Conservation (phyloP, 768 basidiomycete genomes). For the Tricholoma hemisulphureum region DNA sequence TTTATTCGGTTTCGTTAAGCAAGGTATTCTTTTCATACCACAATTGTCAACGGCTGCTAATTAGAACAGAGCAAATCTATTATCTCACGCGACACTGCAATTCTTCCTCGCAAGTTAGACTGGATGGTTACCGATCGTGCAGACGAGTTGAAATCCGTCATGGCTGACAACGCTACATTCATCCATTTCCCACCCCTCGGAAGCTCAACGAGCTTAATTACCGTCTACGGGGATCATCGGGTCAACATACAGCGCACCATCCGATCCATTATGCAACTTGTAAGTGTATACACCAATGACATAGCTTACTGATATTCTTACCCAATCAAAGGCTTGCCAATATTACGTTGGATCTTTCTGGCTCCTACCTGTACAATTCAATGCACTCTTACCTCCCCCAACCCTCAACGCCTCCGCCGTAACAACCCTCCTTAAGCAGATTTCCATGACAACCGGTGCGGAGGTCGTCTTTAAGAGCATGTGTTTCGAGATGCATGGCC, state of each 20-base stretch:
- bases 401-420: conserved; percentile 82
- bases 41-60: conserved; percentile 5
- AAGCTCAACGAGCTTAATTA: conserved; percentile 88
- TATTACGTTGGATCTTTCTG: conserved; percentile 97
- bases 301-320: background rate
- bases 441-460: conserved; percentile 83
- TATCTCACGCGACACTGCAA: conserved; percentile 89
- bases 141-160: conserved; percentile 87
- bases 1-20: conserved; percentile 80
- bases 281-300: conserved; percentile 40
- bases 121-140: conserved; percentile 98
- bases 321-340: conserved; percentile 72
- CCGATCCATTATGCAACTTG: conserved; percentile 90
- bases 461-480: conserved; percentile 97
- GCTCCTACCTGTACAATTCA: conserved; percentile 92
- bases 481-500: conserved; percentile 96
- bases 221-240: conserved; percentile 89
- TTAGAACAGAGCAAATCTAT: conserved; percentile 73
- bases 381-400: conserved; percentile 81
- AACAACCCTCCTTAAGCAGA: conserved; percentile 79
- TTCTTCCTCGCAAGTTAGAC: conserved; percentile 94
- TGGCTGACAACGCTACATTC: conserved; percentile 96
- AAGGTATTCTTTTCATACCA: conserved; percentile 55
- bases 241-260: conserved; percentile 95
- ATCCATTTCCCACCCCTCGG: conserved; percentile 93